Conservation (phyloP, 2,329 filamentous ascomycete genomes). For the Neonectria hederae region DNA sequence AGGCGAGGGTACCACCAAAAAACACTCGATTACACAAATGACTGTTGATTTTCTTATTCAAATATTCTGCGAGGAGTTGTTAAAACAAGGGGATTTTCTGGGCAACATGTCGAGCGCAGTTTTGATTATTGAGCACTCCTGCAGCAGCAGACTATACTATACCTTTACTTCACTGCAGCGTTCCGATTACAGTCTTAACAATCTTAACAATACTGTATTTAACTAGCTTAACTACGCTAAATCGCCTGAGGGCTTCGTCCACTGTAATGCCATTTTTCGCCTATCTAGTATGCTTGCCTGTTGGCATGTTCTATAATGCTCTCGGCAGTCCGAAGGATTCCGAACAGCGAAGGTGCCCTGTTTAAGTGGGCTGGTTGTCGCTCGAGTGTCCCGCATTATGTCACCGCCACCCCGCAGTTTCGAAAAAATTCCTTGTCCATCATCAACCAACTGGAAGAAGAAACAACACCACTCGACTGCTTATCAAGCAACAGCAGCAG, state of each 20-base stretch:
- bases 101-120: neutral
- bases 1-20: neutral
- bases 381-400: constrained; percentile 22
- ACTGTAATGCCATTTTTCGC: neutral
- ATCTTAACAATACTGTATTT: neutral
- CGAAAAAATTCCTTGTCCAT: constrained; percentile 38
- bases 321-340: neutral
- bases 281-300: neutral
- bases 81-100: neutral
- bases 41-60: neutral
- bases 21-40: neutral
- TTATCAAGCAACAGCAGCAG: constrained; percentile 41
- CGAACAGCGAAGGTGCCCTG: neutral
- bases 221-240: neutral
- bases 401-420: constrained; percentile 42
- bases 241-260: neutral
- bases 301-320: neutral
- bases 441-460: constrained; percentile 27
- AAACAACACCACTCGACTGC: constrained; percentile 36
- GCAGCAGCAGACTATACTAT: no score
- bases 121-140: neutral
- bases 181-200: neutral
- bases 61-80: neutral
- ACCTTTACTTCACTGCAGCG: neutral
- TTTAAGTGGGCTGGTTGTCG: constrained; percentile 14